phyloP scores from a whole-genome alignment of 1,284 basidiomycete genomes.

The Melampsora occidentalis region DNA sequence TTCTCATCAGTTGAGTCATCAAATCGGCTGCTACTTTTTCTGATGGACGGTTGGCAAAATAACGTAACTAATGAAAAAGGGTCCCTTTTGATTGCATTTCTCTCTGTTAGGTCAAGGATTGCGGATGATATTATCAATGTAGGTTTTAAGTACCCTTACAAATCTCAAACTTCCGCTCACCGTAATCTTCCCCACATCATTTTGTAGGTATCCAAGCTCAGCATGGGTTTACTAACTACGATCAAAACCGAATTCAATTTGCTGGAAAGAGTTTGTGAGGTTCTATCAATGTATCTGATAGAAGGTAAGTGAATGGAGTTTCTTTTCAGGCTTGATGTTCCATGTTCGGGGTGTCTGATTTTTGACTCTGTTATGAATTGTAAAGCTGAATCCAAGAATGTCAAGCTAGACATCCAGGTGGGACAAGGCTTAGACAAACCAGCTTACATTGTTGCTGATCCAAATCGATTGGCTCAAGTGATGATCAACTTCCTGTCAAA shows the following conservation, averaged over 20 bases:
- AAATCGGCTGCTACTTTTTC: not conserved
- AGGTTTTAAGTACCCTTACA: no score
- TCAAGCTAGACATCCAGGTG: conserved; percentile 27
- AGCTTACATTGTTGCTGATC: conserved; percentile 34
- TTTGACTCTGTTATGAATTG: not conserved
- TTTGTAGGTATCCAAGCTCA: conserved; percentile 35
- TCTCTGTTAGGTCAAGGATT: conserved; percentile 27
- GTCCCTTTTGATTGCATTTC: not conserved
- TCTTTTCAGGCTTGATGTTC: not conserved
- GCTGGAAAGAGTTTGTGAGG: conserved; percentile 27
- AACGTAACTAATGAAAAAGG: no score
- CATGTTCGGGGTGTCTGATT: not conserved
- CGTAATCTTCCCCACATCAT: not conserved
- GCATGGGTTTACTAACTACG: conserved; percentile 37
- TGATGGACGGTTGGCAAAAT: no score
- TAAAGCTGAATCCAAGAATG: conserved; percentile 36
- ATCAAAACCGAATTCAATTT: conserved; percentile 40
- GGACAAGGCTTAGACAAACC: conserved; percentile 30
- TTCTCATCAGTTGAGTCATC: conserved; percentile 45
- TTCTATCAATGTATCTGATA: conserved; percentile 40
- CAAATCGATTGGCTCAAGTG: conserved; percentile 40
- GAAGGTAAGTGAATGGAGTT: conserved; percentile 15
- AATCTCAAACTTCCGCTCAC: no score
- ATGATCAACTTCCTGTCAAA: conserved; percentile 42
- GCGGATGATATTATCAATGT: conserved; percentile 43